Evolutionary conservation across 2,329 filamentous ascomycete genomes (phyloP).

Genomic region (Sarocladium strictum): DNA sequence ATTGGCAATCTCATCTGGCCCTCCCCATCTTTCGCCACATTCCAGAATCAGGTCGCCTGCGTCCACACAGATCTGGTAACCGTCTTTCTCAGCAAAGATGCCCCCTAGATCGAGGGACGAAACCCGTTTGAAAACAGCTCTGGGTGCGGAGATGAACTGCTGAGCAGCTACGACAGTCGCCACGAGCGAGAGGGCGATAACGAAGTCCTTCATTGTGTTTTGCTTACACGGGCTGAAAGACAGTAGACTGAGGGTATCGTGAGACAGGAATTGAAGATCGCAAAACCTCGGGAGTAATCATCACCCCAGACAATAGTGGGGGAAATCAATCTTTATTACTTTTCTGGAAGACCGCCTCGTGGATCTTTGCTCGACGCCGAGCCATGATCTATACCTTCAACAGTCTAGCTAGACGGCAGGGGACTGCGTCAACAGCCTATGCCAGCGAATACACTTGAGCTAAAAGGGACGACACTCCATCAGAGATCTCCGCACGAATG

Average conservation of each 20-base stretch:
- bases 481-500: no score
- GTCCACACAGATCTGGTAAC: conserved; percentile 19
- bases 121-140: conserved; percentile 13
- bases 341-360: not conserved
- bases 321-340: not conserved
- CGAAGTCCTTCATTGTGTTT: conserved; percentile 17
- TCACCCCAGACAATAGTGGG: not conserved
- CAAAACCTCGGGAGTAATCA: not conserved
- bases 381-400: not conserved
- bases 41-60: conserved; percentile 16
- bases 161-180: conserved; percentile 22
- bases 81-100: conserved; percentile 16
- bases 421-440: not conserved
- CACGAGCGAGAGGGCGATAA: conserved; percentile 16
- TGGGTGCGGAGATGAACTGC: conserved; percentile 14
- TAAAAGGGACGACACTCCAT: not conserved
- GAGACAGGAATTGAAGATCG: not conserved
- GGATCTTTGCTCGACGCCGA: not conserved
- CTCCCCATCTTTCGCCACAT: conserved; percentile 20
- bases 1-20: conserved; percentile 16
- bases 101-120: conserved; percentile 17
- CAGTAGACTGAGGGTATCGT: not conserved
- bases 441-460: not conserved
- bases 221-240: not conserved
- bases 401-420: not conserved